A percentile compares a stretch with the other conserved stretches of the same genome.
These are phyloP conservation scores for Geotrichum klebahnii DNA, from an alignment of 1,139 yeast species.

Conservation along the genomic window DNA sequence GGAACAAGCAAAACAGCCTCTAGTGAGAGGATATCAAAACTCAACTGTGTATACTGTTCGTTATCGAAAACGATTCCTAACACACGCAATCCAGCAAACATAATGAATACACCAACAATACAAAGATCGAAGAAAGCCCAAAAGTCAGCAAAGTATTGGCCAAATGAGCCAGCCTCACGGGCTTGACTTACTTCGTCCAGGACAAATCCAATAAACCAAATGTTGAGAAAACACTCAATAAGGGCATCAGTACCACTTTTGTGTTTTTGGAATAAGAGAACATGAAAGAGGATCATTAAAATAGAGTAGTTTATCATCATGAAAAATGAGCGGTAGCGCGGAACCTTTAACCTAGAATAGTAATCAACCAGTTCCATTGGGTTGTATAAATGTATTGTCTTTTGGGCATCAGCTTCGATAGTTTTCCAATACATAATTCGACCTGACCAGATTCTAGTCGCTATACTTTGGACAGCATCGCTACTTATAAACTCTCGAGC, in stretches of 20 bases:
- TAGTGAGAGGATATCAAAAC: slow-evolving; percentile 36
- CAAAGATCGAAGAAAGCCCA: slow-evolving; percentile 36
- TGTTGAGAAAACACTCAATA: slow-evolving; percentile 32
- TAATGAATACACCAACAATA: slow-evolving; percentile 31
- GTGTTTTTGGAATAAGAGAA: slow-evolving; percentile 27
- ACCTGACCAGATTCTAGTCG: slow-evolving; percentile 35
- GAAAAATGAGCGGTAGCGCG: slow-evolving; percentile 34
- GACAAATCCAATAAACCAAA: slow-evolving; percentile 38
- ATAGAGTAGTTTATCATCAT: slow-evolving; percentile 36
- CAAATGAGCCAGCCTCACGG: slow-evolving; percentile 34
- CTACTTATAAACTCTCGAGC: slow-evolving; percentile 20
- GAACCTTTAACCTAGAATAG: slow-evolving; percentile 37
- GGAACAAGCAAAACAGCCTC: slow-evolving; percentile 38
- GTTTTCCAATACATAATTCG: slow-evolving; percentile 38
- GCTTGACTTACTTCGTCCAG: slow-evolving; percentile 36
- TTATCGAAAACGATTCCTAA: slow-evolving; percentile 25
- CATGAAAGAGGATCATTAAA: slow-evolving; percentile 32
- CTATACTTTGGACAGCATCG: slow-evolving; percentile 18
- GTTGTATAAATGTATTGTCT: slow-evolving; percentile 30
- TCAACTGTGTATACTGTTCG: slow-evolving; percentile 26
- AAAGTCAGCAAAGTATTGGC: slow-evolving; percentile 34
- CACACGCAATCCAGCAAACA: slow-evolving; percentile 29
- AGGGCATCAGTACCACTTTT: slow-evolving; percentile 17
- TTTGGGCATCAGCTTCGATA: slow-evolving; percentile 30
- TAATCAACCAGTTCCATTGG: slow-evolving; percentile 26